Evolutionary conservation across 106 monocot species (phyloP).

Genomic region (Dendrobium officinale): DNA sequence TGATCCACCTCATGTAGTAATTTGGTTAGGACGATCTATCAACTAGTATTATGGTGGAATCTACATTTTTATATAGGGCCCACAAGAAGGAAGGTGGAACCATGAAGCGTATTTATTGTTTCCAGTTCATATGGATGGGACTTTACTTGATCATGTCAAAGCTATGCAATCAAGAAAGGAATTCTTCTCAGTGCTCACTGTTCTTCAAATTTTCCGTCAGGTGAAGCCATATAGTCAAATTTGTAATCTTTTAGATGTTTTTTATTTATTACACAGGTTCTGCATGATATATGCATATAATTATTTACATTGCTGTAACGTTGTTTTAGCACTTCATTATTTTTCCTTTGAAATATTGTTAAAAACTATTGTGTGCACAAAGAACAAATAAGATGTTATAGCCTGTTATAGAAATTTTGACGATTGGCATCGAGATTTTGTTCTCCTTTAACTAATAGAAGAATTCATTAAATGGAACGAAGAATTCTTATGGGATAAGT

Average conservation of each 20-base stretch:
- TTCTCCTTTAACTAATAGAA: not conserved
- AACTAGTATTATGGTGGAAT: not conserved
- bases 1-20: not conserved
- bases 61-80: constrained; percentile 5
- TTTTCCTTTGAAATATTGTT: not conserved
- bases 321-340: not conserved
- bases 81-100: constrained; percentile 37
- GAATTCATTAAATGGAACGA: not conserved
- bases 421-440: not conserved
- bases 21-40: not conserved
- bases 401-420: not conserved
- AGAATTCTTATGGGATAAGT: not conserved
- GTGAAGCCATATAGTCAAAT: constrained; percentile 11
- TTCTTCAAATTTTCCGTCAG: constrained; percentile 68
- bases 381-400: not conserved
- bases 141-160: constrained; percentile 47
- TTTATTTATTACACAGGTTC: not conserved
- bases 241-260: not conserved
- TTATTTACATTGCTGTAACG: not conserved
- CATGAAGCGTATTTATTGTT: constrained; percentile 77
- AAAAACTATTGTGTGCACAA: not conserved
- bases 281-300: not conserved
- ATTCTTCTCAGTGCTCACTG: constrained; percentile 37
- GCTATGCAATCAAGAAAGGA: constrained; percentile 60
- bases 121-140: constrained; percentile 68